A percentile compares a stretch with the other conserved stretches of the same genome.
phyloP scores from a whole-genome alignment of 202 grass and related monocot species.

The Musa balbisiana region DNA sequence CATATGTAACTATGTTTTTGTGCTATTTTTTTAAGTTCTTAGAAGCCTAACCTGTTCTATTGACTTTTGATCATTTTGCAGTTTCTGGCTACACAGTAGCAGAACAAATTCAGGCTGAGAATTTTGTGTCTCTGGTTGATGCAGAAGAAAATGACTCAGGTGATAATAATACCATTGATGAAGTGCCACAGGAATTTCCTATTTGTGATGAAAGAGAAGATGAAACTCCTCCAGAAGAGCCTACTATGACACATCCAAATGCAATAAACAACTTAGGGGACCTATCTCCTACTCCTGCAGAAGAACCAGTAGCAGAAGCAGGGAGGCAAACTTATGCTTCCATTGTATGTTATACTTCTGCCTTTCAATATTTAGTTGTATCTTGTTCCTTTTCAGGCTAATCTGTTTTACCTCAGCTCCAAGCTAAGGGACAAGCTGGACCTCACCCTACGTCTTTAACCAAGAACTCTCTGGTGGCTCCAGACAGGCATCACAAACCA shows the following conservation, averaged over 20 bases:
- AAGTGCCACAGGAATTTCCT: slow-evolving; percentile 38
- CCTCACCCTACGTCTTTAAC: slow-evolving; percentile 28
- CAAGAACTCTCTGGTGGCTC: slow-evolving; percentile 25
- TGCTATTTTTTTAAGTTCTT: too few species aligned
- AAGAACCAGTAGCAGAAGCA: slow-evolving; percentile 42
- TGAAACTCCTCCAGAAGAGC: slow-evolving; percentile 38
- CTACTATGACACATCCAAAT: slow-evolving; percentile 15
- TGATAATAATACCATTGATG: slow-evolving; percentile 40
- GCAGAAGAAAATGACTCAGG: slow-evolving; percentile 29
- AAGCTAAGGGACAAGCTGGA: slow-evolving; percentile 40
- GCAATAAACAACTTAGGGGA: slow-evolving; percentile 34
- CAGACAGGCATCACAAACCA: slow-evolving; percentile 32
- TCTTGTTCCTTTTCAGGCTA: slow-evolving; percentile 13
- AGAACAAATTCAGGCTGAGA: slow-evolving; percentile 35
- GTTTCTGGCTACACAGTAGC: slow-evolving; percentile 33
- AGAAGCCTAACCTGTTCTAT: too few species aligned
- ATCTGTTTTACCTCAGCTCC: slow-evolving; percentile 39
- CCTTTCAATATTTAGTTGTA: slow-evolving; percentile 2
- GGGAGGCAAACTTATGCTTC: slow-evolving; percentile 83
- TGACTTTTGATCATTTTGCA: slow-evolving; percentile 23
- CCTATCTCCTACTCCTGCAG: slow-evolving; percentile 29
- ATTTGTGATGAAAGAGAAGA: slow-evolving; percentile 29
- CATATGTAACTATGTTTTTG: too few species aligned
- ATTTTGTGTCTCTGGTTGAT: slow-evolving; percentile 29
- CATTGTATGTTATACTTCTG: slow-evolving; percentile 41